Conservation (phyloP, 805 yeast species). For the Clavispora carvajalis region DNA sequence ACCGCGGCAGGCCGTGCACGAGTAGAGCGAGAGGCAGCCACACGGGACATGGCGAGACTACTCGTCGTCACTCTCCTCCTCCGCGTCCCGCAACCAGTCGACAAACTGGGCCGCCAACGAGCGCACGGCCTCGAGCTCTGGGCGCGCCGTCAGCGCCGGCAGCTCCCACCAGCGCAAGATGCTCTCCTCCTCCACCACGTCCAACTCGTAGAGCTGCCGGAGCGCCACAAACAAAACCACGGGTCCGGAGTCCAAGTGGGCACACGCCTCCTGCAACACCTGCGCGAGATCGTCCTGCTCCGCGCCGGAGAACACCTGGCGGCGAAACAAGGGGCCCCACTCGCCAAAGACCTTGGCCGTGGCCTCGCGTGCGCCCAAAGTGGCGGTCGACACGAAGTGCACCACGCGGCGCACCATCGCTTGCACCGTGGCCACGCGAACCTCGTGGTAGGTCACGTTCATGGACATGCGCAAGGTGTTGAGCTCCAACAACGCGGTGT, state of each 20-base stretch:
- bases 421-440: conserved; percentile 70
- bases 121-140: conserved; percentile 44
- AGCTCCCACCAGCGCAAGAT: conserved; percentile 80
- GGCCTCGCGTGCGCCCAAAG: conserved; percentile 73
- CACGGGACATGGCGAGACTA: too few relatives aligned
- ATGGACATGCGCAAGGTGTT: conserved; percentile 96
- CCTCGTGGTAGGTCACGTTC: conserved; percentile 93
- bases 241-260: conserved; percentile 32
- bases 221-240: conserved; percentile 48
- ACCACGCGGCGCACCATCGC: conserved; percentile 68
- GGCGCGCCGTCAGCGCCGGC: conserved; percentile 28
- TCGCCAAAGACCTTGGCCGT: conserved; percentile 65
- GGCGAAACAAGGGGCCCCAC: conserved; percentile 77
- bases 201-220: conserved; percentile 70
- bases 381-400: conserved; percentile 71
- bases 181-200: conserved; percentile 75
- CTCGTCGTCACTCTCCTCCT: conserved; percentile 45
- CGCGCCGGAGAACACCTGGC: conserved; percentile 77
- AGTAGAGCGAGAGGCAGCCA: too few relatives aligned
- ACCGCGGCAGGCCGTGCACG: too few relatives aligned
- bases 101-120: conserved; percentile 66
- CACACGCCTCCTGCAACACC: conserved; percentile 44
- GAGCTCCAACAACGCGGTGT: conserved; percentile 86
- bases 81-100: conserved; percentile 82
- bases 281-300: conserved; percentile 73